phyloP scores from a whole-genome alignment of 202 grass and related monocot genomes.

The Cymbopogon flexuosus region DNA sequence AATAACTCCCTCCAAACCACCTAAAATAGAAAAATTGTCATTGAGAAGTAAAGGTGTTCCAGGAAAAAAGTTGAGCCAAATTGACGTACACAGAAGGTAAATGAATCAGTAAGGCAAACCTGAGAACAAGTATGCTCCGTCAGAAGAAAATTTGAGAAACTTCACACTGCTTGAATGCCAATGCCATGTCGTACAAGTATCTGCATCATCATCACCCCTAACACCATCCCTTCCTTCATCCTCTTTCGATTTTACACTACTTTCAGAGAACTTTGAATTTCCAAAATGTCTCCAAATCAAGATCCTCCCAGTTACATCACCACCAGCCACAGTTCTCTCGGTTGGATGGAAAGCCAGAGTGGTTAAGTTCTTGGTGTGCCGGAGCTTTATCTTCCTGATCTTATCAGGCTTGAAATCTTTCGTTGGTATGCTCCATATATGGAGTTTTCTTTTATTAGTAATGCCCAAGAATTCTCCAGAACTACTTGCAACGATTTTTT shows the following conservation, averaged over 20 bases:
- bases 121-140: conserved; percentile 86
- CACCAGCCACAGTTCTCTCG: conserved; percentile 62
- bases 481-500: conserved; percentile 44
- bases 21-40: conserved; percentile 31
- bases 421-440: conserved; percentile 61
- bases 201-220: conserved; percentile 65
- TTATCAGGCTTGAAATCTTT: conserved; percentile 56
- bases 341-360: conserved; percentile 82
- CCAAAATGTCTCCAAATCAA: conserved; percentile 80
- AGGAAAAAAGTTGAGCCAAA: conserved; percentile 5
- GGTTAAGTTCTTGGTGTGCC: conserved; percentile 56
- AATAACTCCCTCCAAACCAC: conserved; percentile 95
- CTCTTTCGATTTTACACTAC: conserved; percentile 25
- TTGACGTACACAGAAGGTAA: neutral
- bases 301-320: conserved; percentile 74
- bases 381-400: conserved; percentile 82
- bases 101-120: conserved; percentile 43
- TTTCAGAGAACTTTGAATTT: conserved; percentile 45
- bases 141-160: conserved; percentile 75
- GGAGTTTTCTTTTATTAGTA: conserved; percentile 53
- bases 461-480: conserved; percentile 73
- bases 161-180: conserved; percentile 73
- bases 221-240: conserved; percentile 69
- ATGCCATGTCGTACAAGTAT: conserved; percentile 72
- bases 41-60: neutral